Percentiles rank a stretch among this genome's conserved stretches.
Evolutionary conservation across 1,139 yeast genomes (phyloP).

Genomic region (Diutina catenulata): DNA sequence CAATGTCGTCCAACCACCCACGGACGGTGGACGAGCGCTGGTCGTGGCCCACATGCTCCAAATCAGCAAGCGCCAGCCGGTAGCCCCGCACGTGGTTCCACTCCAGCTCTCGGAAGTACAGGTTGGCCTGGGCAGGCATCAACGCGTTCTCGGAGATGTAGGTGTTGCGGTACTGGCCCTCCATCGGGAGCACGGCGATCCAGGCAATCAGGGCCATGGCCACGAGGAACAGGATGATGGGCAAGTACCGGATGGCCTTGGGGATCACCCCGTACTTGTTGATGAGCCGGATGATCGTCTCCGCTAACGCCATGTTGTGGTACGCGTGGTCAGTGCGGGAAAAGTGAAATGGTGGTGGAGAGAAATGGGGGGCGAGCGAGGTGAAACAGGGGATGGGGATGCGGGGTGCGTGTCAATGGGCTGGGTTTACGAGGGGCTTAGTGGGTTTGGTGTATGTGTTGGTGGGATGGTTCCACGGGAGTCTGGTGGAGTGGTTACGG

Average conservation of each 20-base stretch:
- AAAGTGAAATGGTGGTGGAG: conserved; percentile 5
- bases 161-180: conserved; percentile 72
- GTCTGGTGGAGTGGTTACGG: too few relatives aligned
- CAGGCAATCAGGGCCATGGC: conserved; percentile 53
- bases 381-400: too few relatives aligned
- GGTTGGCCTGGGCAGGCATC: conserved; percentile 91
- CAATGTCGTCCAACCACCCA: conserved; percentile 59
- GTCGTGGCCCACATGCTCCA: conserved; percentile 26
- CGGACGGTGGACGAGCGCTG: conserved; percentile 31
- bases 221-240: conserved; percentile 48
- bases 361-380: conserved; percentile 5
- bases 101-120: conserved; percentile 87
- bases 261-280: conserved; percentile 51
- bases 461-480: too few relatives aligned
- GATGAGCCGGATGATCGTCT: conserved; percentile 23
- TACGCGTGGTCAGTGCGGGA: background rate
- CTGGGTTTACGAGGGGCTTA: too few relatives aligned
- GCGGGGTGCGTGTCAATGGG: too few relatives aligned
- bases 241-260: conserved; percentile 43
- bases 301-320: conserved; percentile 47
- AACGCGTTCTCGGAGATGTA: conserved; percentile 93
- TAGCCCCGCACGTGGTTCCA: conserved; percentile 90
- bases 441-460: too few relatives aligned
- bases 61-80: conserved; percentile 34
- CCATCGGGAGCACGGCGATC: conserved; percentile 61